Conservation (phyloP, 148 eudicot species). For the Chenopodium formosanum region DNA sequence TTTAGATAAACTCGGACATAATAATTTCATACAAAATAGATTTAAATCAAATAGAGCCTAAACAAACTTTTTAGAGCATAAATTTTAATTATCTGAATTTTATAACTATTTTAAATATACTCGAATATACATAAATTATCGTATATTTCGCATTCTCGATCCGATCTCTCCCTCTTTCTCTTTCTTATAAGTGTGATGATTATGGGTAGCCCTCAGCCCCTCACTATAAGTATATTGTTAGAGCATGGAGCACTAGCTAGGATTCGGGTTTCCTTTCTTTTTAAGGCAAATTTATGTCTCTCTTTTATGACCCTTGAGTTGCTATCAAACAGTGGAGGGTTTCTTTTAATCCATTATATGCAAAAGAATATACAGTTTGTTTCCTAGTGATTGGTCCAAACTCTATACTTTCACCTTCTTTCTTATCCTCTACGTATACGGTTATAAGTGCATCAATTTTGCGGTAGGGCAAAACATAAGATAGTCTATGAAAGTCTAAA, state of each 20-base stretch:
- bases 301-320: conserved; percentile 13
- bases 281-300: conserved; percentile 24
- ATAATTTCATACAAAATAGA: too few relatives aligned
- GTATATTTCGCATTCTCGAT: background rate
- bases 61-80: too few relatives aligned
- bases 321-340: conserved; percentile 13
- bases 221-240: background rate
- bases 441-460: background rate
- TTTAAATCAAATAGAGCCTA: too few relatives aligned
- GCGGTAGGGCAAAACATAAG: background rate
- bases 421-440: background rate
- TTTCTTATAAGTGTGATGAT: background rate
- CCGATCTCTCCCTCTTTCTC: too few relatives aligned
- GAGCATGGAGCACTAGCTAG: conserved; percentile 20
- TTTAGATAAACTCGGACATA: too few relatives aligned
- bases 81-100: too few relatives aligned
- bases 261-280: conserved; percentile 29
- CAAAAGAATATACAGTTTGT: conserved; percentile 17
- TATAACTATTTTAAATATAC: too few relatives aligned
- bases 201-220: conserved; percentile 15
- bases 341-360: conserved; percentile 17
- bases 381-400: conserved; percentile 24
- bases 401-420: conserved; percentile 7
- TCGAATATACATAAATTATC: too few relatives aligned
- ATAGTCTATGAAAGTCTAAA: background rate